Conservation (phyloP, 768 basidiomycete species). For the Pulveroboletus sp. region DNA sequence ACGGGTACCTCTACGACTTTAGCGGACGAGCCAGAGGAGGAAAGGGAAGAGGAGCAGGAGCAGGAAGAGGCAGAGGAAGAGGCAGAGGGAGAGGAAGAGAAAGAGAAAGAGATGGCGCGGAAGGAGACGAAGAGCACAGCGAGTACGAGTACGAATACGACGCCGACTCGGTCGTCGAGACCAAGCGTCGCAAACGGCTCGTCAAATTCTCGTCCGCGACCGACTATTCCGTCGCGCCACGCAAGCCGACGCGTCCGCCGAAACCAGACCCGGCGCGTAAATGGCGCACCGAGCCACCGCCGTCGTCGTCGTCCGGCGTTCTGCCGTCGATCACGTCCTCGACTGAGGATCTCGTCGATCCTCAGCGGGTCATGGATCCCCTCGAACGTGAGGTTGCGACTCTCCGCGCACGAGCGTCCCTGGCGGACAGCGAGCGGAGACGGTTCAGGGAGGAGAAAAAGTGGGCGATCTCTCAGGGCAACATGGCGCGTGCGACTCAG, state of each 20-base stretch:
- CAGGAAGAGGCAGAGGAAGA: too few species aligned
- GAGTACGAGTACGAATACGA: conserved; percentile 8
- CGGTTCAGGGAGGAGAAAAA: conserved; percentile 83
- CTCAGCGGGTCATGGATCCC: conserved; percentile 54
- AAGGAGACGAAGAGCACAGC: conserved; percentile 20
- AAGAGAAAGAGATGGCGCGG: too few species aligned
- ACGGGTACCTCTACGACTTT: conserved; percentile 35
- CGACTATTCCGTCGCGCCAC: conserved; percentile 26
- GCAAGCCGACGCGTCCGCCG: conserved; percentile 25
- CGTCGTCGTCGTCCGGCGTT: too few species aligned
- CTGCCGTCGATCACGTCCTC: conserved; percentile 64
- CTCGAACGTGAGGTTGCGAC: conserved; percentile 72
- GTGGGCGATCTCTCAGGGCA: conserved; percentile 81
- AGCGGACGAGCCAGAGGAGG: too few species aligned
- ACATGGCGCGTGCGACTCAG: conserved; percentile 67
- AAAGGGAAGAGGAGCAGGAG: too few species aligned
- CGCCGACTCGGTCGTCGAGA: conserved; percentile 11
- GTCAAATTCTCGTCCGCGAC: conserved; percentile 45
- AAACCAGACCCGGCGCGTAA: conserved; percentile 28
- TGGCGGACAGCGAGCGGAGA: conserved; percentile 80
- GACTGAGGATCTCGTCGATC: conserved; percentile 60
- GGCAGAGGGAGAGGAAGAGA: too few species aligned
- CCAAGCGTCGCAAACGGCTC: conserved; percentile 37
- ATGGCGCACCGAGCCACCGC: conserved; percentile 36
- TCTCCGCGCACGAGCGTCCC: conserved; percentile 69